phyloP scores from a whole-genome alignment of 1,284 basidiomycete genomes.

The Pseudomicrostroma phylloplanum region DNA sequence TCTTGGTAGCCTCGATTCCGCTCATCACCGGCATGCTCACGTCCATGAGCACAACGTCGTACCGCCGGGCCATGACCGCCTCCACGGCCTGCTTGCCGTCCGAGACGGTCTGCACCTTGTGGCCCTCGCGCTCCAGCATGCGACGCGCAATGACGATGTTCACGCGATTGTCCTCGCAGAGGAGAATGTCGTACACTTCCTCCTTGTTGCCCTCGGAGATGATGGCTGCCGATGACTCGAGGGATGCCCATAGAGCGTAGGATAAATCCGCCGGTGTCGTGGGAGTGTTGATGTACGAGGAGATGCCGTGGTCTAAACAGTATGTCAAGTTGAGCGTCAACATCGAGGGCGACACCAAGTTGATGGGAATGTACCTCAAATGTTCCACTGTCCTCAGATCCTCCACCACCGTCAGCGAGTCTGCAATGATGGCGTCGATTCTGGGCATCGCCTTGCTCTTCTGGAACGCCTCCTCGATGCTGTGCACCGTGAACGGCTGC shows the following conservation, averaged over 20 bases:
- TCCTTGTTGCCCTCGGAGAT: constrained; percentile 72
- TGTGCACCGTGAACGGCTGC: constrained; percentile 69
- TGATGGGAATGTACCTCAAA: constrained; percentile 90
- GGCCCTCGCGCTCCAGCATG: constrained; percentile 93
- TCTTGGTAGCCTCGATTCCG: constrained; percentile 61
- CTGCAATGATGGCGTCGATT: constrained; percentile 92
- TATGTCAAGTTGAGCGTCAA: constrained; percentile 50
- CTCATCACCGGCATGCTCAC: constrained; percentile 62
- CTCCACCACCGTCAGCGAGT: constrained; percentile 78
- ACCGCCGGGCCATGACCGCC: constrained; percentile 71
- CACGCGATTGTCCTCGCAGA: constrained; percentile 95
- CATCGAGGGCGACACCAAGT: constrained; percentile 65
- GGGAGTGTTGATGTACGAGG: constrained; percentile 83
- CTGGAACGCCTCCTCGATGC: constrained; percentile 66
- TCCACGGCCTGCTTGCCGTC: constrained; percentile 88
- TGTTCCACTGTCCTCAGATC: constrained; percentile 86
- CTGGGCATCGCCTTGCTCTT: constrained; percentile 73
- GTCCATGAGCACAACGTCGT: constrained; percentile 76
- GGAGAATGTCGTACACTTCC: constrained; percentile 81
- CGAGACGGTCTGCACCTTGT: constrained; percentile 92
- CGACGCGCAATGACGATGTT: constrained; percentile 97
- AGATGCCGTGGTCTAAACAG: constrained; percentile 84
- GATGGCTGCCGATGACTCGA: constrained; percentile 84
- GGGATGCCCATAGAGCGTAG: constrained; percentile 83
- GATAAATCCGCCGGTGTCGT: constrained; percentile 81